Percentiles rank a stretch among this genome's conserved stretches.
phyloP scores from a whole-genome alignment of 768 basidiomycete genomes.

The Mycena venus region DNA sequence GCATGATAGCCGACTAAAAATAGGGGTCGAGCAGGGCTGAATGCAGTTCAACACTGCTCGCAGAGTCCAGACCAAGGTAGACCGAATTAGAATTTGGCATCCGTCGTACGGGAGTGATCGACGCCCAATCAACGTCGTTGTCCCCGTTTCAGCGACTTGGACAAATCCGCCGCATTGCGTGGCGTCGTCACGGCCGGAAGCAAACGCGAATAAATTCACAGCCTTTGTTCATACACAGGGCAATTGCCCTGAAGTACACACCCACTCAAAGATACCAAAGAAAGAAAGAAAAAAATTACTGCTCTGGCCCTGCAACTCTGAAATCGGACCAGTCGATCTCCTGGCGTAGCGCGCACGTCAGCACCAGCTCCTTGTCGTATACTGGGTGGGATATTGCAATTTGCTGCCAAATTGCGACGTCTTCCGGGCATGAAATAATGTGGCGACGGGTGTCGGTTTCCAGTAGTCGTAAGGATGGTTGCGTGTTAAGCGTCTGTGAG shows the following conservation, averaged over 20 bases:
- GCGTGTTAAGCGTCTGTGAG: slow-evolving; percentile 51
- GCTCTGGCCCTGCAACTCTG: slow-evolving; percentile 2
- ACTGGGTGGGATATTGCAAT: slow-evolving; percentile 67
- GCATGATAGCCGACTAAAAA: no score
- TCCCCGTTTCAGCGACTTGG: not conserved
- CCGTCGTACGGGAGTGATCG: no score
- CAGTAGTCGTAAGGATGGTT: slow-evolving; percentile 67
- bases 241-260: not conserved
- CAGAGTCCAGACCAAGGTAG: no score
- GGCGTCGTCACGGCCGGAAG: not conserved
- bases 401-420: slow-evolving; percentile 75
- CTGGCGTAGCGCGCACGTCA: slow-evolving; percentile 76
- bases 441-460: slow-evolving; percentile 64
- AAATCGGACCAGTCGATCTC: slow-evolving; percentile 72
- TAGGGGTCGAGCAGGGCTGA: no score
- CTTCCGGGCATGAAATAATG: slow-evolving; percentile 78
- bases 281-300: not conserved
- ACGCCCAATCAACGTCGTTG: no score
- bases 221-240: not conserved
- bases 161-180: no score
- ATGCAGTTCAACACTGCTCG: no score
- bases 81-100: no score
- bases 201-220: not conserved
- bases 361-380: slow-evolving; percentile 77
- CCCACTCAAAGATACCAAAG: not conserved